Evolutionary conservation across 257 asterid species (phyloP), one percentile per base, ranked within the genome.

Genomic region (Leptodermis oblonga): DNA sequence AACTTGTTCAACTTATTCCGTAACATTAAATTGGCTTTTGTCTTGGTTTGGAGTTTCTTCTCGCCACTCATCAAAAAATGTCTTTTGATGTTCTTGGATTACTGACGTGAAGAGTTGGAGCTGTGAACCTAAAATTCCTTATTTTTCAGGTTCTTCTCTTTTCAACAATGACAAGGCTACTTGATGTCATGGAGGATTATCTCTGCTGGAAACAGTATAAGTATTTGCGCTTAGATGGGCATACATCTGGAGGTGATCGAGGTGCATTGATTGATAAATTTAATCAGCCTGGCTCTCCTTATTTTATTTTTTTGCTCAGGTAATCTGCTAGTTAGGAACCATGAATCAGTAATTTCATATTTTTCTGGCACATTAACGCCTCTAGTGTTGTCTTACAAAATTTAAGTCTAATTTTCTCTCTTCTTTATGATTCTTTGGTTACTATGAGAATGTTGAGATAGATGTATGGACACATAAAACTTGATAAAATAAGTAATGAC

Each of bases 161-260:
- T 73, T 94, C 99, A 65, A 94, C 99, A 72, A 94, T 94, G 99
- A 94, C 99, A 72, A 86, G 99, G 79, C 83, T 94, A 62, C 97
- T 94, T 82, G 97, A 94, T 85, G 99, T 94, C 37, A 85, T 94
- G 97, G 99, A 94, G 86, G 99, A 94, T 66, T 94, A 94, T 84
- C 97, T 94, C 69, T 74, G 78, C 95, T 87, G 95, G 99, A 94
- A 94, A 83, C 92, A 94, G 71, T 94, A 91, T 62, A 89, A 66
- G 74, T 94, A 94, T 80, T 89, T 94, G 33, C 96, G 99, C 63
- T 84, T 94, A 80, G 99, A 94, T 79, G 99, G 99, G 18, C 99
- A 94, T 74, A 94, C 99, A 76, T 89, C 92, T 59, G 99, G 99
- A 67, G 97, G 99, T 52, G 97, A 94, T 75, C 90, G 99, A 48